These are phyloP conservation scores for Solanum corneliomulleri DNA, from an alignment of 257 asterid genomes.

Conservation along the genomic window DNA sequence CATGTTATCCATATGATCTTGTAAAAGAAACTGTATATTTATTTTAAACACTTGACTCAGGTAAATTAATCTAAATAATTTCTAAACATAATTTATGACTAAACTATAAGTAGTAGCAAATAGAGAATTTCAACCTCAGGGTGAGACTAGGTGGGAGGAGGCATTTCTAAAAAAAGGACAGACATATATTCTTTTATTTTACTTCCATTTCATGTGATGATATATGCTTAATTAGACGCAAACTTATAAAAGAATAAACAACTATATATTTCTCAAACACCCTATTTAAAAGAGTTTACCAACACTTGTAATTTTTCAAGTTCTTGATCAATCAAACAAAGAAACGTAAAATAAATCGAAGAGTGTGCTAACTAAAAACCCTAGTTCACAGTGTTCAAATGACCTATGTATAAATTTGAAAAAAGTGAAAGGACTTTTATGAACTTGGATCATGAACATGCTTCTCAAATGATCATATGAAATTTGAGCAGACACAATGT, in stretches of 20 bases:
- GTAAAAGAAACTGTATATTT: not conserved
- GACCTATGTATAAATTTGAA: too few relatives aligned
- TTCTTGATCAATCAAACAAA: not conserved
- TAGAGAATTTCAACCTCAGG: too few relatives aligned
- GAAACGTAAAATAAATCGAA: not conserved
- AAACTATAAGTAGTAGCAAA: too few relatives aligned
- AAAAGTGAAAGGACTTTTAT: not conserved
- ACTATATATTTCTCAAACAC: too few relatives aligned
- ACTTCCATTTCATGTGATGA: too few relatives aligned
- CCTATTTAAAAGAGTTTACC: too few relatives aligned
- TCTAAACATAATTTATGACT: too few relatives aligned
- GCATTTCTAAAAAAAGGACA: too few relatives aligned
- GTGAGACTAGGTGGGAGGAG: too few relatives aligned
- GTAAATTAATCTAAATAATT: not conserved
- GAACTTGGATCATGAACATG: slow-evolving; percentile 21
- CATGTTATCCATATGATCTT: not conserved
- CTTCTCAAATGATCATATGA: slow-evolving; percentile 14
- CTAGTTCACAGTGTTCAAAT: not conserved
- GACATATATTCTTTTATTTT: too few relatives aligned
- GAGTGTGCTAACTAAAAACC: not conserved
- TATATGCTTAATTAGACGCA: too few relatives aligned
- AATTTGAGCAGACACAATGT: slow-evolving; percentile 24
- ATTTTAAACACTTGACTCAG: not conserved
- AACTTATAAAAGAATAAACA: too few relatives aligned
- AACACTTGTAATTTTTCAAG: not conserved